A percentile compares a stretch with the other conserved stretches of the same genome.
phyloP scores from a whole-genome alignment of 345 rosid genomes.

The Eucalyptus lansdowneana region DNA sequence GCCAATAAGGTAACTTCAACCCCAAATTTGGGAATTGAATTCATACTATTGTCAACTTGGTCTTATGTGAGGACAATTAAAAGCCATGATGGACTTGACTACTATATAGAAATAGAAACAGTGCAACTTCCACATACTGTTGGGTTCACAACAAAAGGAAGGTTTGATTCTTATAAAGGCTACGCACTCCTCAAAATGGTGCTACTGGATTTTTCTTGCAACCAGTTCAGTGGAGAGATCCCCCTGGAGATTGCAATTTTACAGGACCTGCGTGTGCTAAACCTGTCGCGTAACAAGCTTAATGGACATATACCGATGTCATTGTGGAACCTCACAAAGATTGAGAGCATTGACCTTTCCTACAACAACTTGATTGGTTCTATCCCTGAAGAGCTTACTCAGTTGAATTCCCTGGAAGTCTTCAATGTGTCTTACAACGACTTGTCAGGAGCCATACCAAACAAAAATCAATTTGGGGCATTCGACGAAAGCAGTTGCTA shows the following conservation, averaged over 20 bases:
- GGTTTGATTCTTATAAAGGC: not conserved
- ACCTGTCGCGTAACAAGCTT: accelerated
- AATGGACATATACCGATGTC: accelerated
- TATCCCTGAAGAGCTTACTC: not conserved
- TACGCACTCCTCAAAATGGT: not conserved
- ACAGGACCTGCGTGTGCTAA: accelerated
- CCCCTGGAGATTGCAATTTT: accelerated
- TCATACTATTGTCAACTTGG: too few relatives aligned
- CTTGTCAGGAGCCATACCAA: not conserved
- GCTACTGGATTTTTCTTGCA: accelerated
- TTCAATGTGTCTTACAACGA: not conserved
- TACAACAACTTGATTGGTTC: not conserved
- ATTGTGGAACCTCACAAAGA: not conserved
- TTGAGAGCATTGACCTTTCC: not conserved
- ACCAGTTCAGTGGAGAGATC: not conserved
- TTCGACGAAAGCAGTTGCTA: not conserved
- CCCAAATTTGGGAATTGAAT: accelerated
- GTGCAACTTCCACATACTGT: not conserved
- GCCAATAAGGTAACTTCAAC: too few relatives aligned
- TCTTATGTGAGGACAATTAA: not conserved
- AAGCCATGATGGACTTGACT: too few relatives aligned
- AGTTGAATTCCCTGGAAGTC: accelerated
- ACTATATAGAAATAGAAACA: too few relatives aligned
- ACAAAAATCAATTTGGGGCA: not conserved
- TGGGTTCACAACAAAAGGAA: not conserved